Evolutionary conservation across 352 stramenopile genomes (phyloP).

Genomic region (Phytophthora tubulina): DNA sequence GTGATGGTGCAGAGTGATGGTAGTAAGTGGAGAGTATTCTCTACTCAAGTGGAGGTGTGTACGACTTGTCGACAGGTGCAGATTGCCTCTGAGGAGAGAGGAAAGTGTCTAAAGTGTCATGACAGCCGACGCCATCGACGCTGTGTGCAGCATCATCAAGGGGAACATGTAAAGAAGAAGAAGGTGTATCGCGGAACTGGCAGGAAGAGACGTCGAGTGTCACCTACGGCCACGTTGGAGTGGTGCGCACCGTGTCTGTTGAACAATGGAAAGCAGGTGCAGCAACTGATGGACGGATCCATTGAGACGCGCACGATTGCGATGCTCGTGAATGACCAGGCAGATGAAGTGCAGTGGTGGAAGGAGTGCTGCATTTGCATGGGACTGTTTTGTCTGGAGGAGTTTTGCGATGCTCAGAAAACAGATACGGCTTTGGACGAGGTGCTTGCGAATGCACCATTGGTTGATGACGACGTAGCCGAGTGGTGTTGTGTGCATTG

Average conservation of each 20-base stretch:
- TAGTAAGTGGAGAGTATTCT: slow-evolving; percentile 47
- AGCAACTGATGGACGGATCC: slow-evolving; percentile 28
- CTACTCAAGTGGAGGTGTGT: slow-evolving; percentile 60
- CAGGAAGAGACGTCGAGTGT: slow-evolving; percentile 39
- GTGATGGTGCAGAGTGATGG: slow-evolving; percentile 19
- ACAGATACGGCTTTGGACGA: slow-evolving; percentile 39
- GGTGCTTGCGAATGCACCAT: slow-evolving; percentile 43
- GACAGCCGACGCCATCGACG: slow-evolving; percentile 37
- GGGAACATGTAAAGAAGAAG: slow-evolving; percentile 23
- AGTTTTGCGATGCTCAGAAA: slow-evolving; percentile 48
- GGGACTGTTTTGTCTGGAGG: slow-evolving; percentile 49
- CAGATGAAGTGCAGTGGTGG: slow-evolving; percentile 43
- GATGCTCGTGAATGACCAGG: slow-evolving; percentile 41
- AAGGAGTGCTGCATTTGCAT: slow-evolving; percentile 44
- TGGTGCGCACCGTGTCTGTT: slow-evolving; percentile 38
- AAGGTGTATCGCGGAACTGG: slow-evolving; percentile 22
- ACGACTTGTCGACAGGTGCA: slow-evolving; percentile 65
- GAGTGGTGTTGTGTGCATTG: slow-evolving; percentile 55
- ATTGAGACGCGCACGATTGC: slow-evolving; percentile 55
- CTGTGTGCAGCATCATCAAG: slow-evolving; percentile 37
- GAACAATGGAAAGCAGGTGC: slow-evolving; percentile 17
- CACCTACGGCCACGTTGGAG: slow-evolving; percentile 18
- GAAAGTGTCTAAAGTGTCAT: slow-evolving; percentile 47
- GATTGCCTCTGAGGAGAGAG: slow-evolving; percentile 45
- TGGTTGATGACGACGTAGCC: slow-evolving; percentile 42